These are phyloP conservation scores for Lentinula lateritia DNA, from an alignment of 768 basidiomycete genomes.

Conservation along the genomic window DNA sequence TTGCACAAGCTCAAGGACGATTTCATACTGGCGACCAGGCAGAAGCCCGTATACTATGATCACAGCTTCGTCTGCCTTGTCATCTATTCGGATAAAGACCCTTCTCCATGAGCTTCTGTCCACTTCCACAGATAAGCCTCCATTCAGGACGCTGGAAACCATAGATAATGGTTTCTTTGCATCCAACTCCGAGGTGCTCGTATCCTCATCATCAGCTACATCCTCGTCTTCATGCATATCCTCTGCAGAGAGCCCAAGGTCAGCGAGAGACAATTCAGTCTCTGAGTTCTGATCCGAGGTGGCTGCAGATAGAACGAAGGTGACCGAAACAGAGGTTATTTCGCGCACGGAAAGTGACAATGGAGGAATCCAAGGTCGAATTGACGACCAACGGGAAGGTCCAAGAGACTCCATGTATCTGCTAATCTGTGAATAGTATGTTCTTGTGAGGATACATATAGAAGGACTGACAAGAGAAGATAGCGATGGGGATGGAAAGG, in stretches of 20 bases:
- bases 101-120: slow-evolving; percentile 76
- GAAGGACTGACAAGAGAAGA: not conserved
- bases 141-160: slow-evolving; percentile 63
- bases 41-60: slow-evolving; percentile 88
- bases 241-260: slow-evolving; percentile 28
- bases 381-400: slow-evolving; percentile 55
- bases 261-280: slow-evolving; percentile 36
- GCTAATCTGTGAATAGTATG: not conserved
- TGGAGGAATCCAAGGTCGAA: slow-evolving; percentile 72
- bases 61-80: slow-evolving; percentile 79
- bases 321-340: slow-evolving; percentile 82
- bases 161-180: slow-evolving; percentile 31
- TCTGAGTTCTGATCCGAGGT: slow-evolving; percentile 32
- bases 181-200: slow-evolving; percentile 11
- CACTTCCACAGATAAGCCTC: slow-evolving; percentile 74
- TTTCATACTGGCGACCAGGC: slow-evolving; percentile 87
- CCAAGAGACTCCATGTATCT: slow-evolving; percentile 11
- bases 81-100: slow-evolving; percentile 75
- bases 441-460: not conserved
- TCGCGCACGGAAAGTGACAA: slow-evolving; percentile 70
- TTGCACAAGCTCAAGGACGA: slow-evolving; percentile 73
- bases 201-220: slow-evolving; percentile 21
- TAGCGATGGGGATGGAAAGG: not conserved
- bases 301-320: slow-evolving; percentile 64
- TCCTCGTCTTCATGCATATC: slow-evolving; percentile 30